phyloP scores from a whole-genome alignment of 495 filamentous ascomycete genomes.

The Aspergillus asperescens region DNA sequence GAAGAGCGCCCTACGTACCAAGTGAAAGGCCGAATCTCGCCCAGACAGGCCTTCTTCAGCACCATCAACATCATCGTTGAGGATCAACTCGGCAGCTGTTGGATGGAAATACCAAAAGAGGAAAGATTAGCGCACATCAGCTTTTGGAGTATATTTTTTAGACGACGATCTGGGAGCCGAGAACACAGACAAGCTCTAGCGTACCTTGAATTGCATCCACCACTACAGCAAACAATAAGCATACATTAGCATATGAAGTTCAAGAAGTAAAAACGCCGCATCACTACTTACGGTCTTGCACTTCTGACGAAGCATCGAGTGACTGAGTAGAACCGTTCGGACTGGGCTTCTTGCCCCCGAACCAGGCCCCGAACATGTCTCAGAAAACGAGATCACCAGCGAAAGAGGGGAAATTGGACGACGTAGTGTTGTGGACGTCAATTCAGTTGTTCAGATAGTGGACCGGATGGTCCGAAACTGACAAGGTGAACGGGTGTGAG shows the following conservation, averaged over 20 bases:
- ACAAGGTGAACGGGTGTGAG: slow-evolving; percentile 24
- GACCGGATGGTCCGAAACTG: slow-evolving; percentile 20
- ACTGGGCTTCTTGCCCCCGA: slow-evolving; percentile 50
- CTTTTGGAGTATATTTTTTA: background rate
- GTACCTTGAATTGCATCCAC: slow-evolving; percentile 59
- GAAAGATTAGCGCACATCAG: slow-evolving; percentile 7
- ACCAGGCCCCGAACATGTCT: slow-evolving; percentile 47
- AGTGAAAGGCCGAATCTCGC: slow-evolving; percentile 84
- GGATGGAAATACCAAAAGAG: background rate
- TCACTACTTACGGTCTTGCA: slow-evolving; percentile 50
- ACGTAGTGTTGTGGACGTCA: background rate
- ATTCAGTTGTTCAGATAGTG: slow-evolving; percentile 11
- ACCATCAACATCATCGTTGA: slow-evolving; percentile 88
- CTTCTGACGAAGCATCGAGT: slow-evolving; percentile 53
- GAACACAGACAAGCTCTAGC: slow-evolving; percentile 4
- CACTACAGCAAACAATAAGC: slow-evolving; percentile 39
- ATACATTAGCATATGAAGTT: slow-evolving; percentile 17
- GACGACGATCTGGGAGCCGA: slow-evolving; percentile 2
- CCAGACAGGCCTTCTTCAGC: slow-evolving; percentile 70
- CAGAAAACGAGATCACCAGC: background rate
- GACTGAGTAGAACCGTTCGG: slow-evolving; percentile 49
- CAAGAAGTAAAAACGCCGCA: background rate
- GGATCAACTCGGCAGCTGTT: slow-evolving; percentile 59
- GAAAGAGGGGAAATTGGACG: background rate
- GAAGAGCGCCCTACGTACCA: slow-evolving; percentile 40